Conservation (phyloP, 345 rosid species). For the Dipteronia dyeriana region DNA sequence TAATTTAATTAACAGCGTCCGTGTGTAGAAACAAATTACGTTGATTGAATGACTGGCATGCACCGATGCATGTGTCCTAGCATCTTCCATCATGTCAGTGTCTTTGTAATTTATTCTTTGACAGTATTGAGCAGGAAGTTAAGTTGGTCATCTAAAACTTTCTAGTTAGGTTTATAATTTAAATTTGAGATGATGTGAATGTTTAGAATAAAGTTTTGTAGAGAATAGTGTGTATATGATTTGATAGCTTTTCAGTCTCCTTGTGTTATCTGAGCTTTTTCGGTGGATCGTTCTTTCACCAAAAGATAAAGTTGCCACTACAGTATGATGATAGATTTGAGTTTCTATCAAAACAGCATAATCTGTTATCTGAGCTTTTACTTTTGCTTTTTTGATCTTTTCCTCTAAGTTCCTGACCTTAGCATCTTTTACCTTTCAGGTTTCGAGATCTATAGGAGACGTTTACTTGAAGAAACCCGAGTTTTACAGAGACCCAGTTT, state of each 20-base stretch:
- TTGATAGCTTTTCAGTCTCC: too few relatives aligned
- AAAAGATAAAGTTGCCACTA: background rate
- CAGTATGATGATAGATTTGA: background rate
- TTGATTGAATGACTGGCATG: background rate
- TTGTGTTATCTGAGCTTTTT: background rate
- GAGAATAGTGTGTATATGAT: background rate
- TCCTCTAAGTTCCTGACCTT: background rate
- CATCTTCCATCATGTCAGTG: constrained; percentile 1
- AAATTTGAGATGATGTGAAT: background rate
- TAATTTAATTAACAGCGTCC: background rate
- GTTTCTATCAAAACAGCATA: background rate
- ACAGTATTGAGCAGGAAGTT: background rate
- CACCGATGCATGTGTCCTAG: background rate
- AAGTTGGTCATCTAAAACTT: background rate
- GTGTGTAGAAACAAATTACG: background rate
- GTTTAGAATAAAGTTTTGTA: background rate
- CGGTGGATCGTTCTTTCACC: background rate
- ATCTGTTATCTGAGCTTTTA: constrained; percentile 1
- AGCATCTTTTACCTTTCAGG: constrained; percentile 45
- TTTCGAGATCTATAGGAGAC: constrained; percentile 96
- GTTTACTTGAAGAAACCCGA: constrained; percentile 93
- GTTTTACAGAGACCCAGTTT: constrained; percentile 74
- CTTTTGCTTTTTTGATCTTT: constrained; percentile 5
- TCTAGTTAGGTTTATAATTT: background rate
- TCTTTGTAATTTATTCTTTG: background rate